Conservation (phyloP, 2,329 filamentous ascomycete genomes). For the Lanzia echinophila region DNA sequence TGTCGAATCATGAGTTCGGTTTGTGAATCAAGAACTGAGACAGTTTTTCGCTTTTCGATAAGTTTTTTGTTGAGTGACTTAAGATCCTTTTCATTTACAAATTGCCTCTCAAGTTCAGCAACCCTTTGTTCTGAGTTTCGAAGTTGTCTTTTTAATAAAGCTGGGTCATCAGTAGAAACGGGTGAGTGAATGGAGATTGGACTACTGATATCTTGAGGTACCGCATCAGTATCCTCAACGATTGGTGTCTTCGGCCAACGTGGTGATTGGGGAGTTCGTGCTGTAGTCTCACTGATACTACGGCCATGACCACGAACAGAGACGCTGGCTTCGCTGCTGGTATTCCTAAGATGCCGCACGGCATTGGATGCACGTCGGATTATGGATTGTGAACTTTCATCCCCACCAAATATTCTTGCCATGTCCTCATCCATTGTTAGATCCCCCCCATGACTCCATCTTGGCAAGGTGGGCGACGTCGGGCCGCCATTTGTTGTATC, state of each 20-base stretch:
- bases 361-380: conserved; percentile 87
- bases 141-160: conserved; percentile 66
- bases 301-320: conserved; percentile 46
- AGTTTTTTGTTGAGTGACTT: conserved; percentile 74
- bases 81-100: conserved; percentile 46
- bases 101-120: conserved; percentile 77
- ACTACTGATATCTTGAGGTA: conserved; percentile 60
- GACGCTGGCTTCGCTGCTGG: conserved; percentile 61
- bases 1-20: conserved; percentile 93
- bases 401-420: conserved; percentile 73
- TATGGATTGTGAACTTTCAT: conserved; percentile 72
- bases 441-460: conserved; percentile 74
- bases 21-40: conserved; percentile 88
- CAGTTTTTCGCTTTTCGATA: conserved; percentile 88
- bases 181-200: conserved; percentile 56
- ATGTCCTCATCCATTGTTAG: conserved; percentile 96
- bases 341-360: conserved; percentile 77
- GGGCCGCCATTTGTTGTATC: conserved; percentile 35
- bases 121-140: conserved; percentile 77
- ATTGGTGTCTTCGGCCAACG: conserved; percentile 64
- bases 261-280: conserved; percentile 55
- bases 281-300: conserved; percentile 62
- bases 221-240: conserved; percentile 44
- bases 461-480: conserved; percentile 60
- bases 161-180: conserved; percentile 56